Evolutionary conservation across 192 early-diverging fungal species (phyloP), one percentile per base, ranked within the genome.

Genomic region (Backusella tarrabulga): DNA sequence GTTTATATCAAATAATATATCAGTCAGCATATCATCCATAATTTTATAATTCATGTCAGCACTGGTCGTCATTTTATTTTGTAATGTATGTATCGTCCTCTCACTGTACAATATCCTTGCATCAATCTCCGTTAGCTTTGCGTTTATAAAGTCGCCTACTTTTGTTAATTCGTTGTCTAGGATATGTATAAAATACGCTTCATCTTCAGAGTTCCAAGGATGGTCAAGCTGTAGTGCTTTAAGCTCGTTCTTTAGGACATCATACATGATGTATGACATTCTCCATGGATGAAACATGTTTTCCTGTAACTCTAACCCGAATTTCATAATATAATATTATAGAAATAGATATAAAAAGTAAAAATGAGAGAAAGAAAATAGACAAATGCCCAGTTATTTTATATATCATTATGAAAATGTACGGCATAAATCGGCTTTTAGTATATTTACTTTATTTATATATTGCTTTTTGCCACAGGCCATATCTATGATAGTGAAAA

Each of bases 101-200:
- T 93, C 91, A 72, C 89, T 90, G 73, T 90, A 84, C 67, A 88
- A 84, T 21, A 92, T 90, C 50, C 89, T 89, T 34, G 83, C 87
- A 83, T 93, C 87, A 38, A 93, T 88, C 74, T 93, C 92, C 77
- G 85, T 85, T 72, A 89, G 87, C 86, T 93, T 95, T 75, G 88
- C 79, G 72, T 90, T 86, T 66, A 89, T 88, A 74, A 93, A 93
- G 23, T 76, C 77, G 78, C 88, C 85, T 75, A 89, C 88, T 89
- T 95, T 96, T 75, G 92, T 92, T 29, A 97, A 87, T 82, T 97
- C 95, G 44, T 91, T 87, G 50, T 94, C 96, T 3, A 97, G 79
- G 29, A 87, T 82, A 74, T 93, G 89, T 11, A 95, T 92, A 90
- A 77, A 77, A 63, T 77, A 44, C 26, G 21, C 9, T 71, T 77